Evolutionary conservation across 768 basidiomycete genomes (phyloP).

Genomic region (Russula dissimulans): DNA sequence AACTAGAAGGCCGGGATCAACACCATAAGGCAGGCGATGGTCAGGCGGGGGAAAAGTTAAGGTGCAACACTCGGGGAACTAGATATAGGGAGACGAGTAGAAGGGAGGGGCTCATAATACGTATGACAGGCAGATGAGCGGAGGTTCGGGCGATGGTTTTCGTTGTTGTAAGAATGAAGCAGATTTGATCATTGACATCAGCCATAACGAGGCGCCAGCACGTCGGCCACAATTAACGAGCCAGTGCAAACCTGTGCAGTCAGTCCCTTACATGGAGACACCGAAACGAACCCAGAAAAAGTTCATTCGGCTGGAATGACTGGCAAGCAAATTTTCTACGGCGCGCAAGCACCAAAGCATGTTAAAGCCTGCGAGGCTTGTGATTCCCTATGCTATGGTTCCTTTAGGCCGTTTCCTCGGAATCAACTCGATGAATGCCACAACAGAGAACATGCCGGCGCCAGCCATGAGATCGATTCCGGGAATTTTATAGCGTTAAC

Average conservation of each 20-base stretch:
- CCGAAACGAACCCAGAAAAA: constrained; percentile 8
- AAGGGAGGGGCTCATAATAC: constrained; percentile 11
- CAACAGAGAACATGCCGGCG: constrained; percentile 18
- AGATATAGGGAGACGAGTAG: constrained; percentile 16
- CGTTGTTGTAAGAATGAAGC: constrained; percentile 14
- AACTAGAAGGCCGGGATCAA: constrained; percentile 1
- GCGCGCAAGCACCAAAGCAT: constrained; percentile 1
- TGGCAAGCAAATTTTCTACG: background rate
- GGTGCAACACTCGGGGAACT: constrained; percentile 13
- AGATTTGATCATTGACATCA: constrained; percentile 17
- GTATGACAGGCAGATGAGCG: constrained; percentile 17
- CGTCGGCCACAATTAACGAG: constrained; percentile 16
- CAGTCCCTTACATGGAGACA: constrained; percentile 11
- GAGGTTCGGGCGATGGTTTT: constrained; percentile 14
- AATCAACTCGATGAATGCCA: constrained; percentile 17
- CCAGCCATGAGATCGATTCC: constrained; percentile 17
- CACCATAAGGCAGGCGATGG: constrained; percentile 10
- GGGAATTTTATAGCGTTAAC: constrained; percentile 18
- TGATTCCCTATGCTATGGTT: constrained; percentile 10
- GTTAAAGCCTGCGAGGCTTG: constrained; percentile 11
- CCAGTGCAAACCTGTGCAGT: constrained; percentile 15
- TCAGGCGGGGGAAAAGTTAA: constrained; percentile 11
- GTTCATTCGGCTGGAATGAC: constrained; percentile 1
- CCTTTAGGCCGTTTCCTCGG: constrained; percentile 13
- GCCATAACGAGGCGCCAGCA: constrained; percentile 12